phyloP scores from a whole-genome alignment of 2,329 filamentous ascomycete genomes.

The Ceratocystis alfenasii region DNA sequence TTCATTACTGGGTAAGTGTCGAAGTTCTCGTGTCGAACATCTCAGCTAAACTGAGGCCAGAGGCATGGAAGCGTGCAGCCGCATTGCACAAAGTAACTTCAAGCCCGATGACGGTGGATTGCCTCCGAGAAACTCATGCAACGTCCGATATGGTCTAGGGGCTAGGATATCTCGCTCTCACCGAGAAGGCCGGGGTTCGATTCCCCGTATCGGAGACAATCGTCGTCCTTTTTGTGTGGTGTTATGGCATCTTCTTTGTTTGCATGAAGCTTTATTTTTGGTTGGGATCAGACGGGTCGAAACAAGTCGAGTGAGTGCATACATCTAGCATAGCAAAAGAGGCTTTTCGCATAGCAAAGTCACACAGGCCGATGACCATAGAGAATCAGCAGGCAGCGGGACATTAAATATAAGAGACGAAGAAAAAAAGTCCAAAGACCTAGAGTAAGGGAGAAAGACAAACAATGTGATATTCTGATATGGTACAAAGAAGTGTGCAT shows the following conservation, averaged over 20 bases:
- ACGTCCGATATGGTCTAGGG: slow-evolving; percentile 19
- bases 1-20: no score
- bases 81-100: no score
- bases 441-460: neutral
- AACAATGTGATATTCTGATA: neutral
- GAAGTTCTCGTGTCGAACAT: no score
- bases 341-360: no score
- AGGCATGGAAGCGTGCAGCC: no score
- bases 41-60: no score
- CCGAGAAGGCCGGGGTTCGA: slow-evolving; percentile 25
- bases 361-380: neutral
- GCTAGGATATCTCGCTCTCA: slow-evolving; percentile 17
- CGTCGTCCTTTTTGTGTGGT: neutral
- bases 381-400: neutral
- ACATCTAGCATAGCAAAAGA: no score
- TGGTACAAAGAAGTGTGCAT: slow-evolving; percentile 7
- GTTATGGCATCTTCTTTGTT: no score
- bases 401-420: neutral
- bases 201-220: slow-evolving; percentile 24
- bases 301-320: no score
- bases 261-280: neutral
- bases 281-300: no score
- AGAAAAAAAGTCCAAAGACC: neutral
- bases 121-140: no score
- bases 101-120: no score